Evolutionary conservation across 1,284 basidiomycete genomes (phyloP).

Genomic region (Megacollybia platyphylla): DNA sequence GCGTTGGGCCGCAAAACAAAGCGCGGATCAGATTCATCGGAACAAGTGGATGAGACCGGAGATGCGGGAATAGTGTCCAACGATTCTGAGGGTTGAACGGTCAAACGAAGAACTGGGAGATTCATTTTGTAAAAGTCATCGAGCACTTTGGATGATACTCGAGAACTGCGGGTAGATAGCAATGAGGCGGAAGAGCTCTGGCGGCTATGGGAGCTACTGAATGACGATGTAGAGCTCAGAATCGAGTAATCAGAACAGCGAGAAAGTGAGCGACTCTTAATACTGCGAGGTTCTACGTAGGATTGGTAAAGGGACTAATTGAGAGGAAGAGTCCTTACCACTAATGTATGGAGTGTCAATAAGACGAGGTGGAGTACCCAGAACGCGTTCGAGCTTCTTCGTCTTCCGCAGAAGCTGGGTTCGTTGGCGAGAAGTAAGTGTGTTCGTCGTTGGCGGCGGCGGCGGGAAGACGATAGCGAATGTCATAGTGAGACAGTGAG

Average conservation of each 20-base stretch:
- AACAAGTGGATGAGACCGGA: constrained; percentile 2
- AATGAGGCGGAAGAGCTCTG: constrained; percentile 8
- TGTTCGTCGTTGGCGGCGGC: constrained; percentile 50
- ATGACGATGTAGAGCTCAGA: constrained; percentile 6
- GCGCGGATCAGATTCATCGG: not conserved
- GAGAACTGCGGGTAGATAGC: constrained; percentile 2
- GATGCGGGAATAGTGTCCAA: constrained; percentile 15
- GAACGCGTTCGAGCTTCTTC: constrained; percentile 45
- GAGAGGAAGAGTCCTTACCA: constrained; percentile 12
- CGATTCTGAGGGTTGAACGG: constrained; percentile 8
- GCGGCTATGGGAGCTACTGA: constrained; percentile 7
- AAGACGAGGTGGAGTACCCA: constrained; percentile 49
- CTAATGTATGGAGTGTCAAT: constrained; percentile 22
- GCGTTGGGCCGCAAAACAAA: constrained; percentile 3
- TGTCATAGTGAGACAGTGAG: not conserved
- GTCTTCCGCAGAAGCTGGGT: constrained; percentile 42
- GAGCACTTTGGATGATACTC: not conserved
- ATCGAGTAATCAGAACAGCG: constrained; percentile 7
- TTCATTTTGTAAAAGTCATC: constrained; percentile 6
- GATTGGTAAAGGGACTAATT: not conserved
- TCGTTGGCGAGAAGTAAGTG: constrained; percentile 38
- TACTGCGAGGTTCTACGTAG: constrained; percentile 3
- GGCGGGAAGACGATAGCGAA: constrained; percentile 32
- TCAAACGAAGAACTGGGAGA: constrained; percentile 16
- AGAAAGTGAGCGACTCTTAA: constrained; percentile 9